Evolutionary conservation across 192 early-diverging fungal genomes (phyloP), one percentile per base, ranked within the genome.

Genomic region (Backusella luteola): DNA sequence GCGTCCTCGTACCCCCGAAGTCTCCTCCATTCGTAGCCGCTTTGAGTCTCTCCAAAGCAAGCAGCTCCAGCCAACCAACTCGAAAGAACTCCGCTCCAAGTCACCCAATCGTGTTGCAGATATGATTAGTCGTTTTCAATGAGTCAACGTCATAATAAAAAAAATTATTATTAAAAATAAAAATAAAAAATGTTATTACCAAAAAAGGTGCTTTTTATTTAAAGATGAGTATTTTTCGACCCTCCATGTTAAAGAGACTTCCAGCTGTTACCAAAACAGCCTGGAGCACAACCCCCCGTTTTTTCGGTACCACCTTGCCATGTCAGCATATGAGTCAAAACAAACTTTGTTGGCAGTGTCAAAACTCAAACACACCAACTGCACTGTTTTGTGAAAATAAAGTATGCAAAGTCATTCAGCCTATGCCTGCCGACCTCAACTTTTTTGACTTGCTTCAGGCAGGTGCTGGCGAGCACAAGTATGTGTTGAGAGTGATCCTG

Each of bases 271-370:
- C 19, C 21, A 53, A 21, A 21, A 53, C 0, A 63, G 56, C 56
- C 3, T 29, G 23, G 56, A 63, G 23, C 26, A 29, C 26, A 63
- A 29, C 56, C n/a, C 23, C 56, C n/a, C 56, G 56, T 29, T 63
- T 63, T 63, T 63, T 63, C 56, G 4, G 56, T 14, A 63, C 56
- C 21, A 63, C 56, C 0, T 63, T 29, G 11, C 2, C 56, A 14
- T 63, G 56, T 63, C 73, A 41, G n/a, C 56, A 41, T 39, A 59
- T 74, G 56, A 66, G 2, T 17, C 56, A 66, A 3, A 72, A 74
- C 34, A 83, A 83, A 34, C 76, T 76, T 23, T 94, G 93, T 81
- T 94, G 93, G 93, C 81, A 85, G 41, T 94, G 93, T 77, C 75
- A 86, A 17, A 73, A 75, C 17, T 69, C 77, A 39, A 81, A 88